Base-by-base conservation (phyloP, 805 yeast genomes). In the Candida nitratophila region DNA sequence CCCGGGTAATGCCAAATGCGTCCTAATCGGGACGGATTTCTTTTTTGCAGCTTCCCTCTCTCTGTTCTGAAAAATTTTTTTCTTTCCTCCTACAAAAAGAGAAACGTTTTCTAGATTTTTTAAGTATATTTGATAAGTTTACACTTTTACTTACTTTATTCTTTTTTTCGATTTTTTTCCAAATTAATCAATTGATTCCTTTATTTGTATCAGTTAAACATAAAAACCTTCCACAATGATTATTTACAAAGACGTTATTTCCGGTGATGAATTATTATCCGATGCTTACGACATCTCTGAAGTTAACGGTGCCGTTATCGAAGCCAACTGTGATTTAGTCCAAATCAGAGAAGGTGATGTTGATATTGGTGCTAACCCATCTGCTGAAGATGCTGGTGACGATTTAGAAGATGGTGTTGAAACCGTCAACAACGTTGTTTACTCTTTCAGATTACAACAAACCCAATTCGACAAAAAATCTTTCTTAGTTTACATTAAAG, bases 321-420 rank as follows among this genome's bases (percentile, higher is more conserved):
- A 93, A 79, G 98, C 96, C 56, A 87, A 93, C 83, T 89, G 97
- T 76, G 74, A 79, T 63, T 82, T 89, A 93, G 80, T 93, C 70
- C 83, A 76, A 62, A 88, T 93, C 63, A 82, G 79, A 69, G 67
- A 69, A 37, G 86, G 88, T 63, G 93, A 93, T 66, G 81, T 93
- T 60, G 98, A 93, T 72, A 93, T 93, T 70, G 99, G 99, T 76
- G 99, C 96, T 64, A 93, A 93, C 84, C 97, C 99, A 66, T 88
- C 96, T 63, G 97, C 98, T 57, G 99, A 93, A 76, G 98, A 76
- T 58, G 97, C 74, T 68, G 89, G 70, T 37, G 96, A 85, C 32
- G 90, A 71, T 47, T 67, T 80, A 43, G 98, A 88, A 61, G 96
- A 86, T 44, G 87, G 83, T 71, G 76, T 76, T 60, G 91, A 84